phyloP scores from a whole-genome alignment of 2,329 filamentous ascomycete genomes.

The Keithomyces neogunnii region DNA sequence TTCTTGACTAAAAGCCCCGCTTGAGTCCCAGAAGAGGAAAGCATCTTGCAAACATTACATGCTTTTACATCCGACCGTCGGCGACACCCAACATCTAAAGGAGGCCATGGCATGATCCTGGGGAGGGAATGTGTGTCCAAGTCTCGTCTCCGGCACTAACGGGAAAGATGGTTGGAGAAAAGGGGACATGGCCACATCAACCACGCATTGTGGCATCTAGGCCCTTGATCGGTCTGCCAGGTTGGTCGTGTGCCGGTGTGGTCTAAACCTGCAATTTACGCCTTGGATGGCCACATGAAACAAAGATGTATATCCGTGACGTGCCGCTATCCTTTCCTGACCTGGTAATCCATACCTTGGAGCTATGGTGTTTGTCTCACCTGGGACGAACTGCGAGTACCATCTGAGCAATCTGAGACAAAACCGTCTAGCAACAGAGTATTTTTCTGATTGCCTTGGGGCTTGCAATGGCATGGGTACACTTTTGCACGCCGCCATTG shows the following conservation, averaged over 20 bases:
- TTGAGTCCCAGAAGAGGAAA: constrained; percentile 1
- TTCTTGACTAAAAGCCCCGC: neutral
- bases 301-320: neutral
- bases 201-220: neutral
- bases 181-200: neutral
- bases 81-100: neutral
- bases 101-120: neutral
- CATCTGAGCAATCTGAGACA: constrained; percentile 1
- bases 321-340: neutral
- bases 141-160: neutral
- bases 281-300: neutral
- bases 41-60: constrained; percentile 3
- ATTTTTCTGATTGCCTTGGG: neutral
- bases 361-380: neutral
- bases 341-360: neutral
- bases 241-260: neutral
- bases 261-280: neutral
- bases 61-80: constrained; percentile 3
- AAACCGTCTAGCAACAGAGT: neutral
- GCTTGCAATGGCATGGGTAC: neutral
- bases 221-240: neutral
- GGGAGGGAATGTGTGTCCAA: neutral
- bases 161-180: neutral
- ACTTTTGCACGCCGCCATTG: neutral
- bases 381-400: neutral